Evolutionary conservation across 441 rosid species (phyloP).

Genomic region (Gossypium gossypioides): DNA sequence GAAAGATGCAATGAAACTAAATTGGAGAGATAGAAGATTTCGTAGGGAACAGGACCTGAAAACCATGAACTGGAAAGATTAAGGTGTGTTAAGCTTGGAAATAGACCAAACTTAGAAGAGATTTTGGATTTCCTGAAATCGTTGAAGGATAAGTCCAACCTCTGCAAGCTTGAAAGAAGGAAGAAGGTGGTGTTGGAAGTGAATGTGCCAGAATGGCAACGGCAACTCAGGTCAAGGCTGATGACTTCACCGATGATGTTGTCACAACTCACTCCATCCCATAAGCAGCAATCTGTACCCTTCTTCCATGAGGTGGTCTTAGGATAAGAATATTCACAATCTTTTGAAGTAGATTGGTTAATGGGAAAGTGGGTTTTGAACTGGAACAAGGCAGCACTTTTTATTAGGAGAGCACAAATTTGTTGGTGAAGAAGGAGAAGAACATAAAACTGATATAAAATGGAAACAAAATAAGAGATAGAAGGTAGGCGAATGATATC

Average conservation of each 20-base stretch:
- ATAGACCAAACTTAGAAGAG: neutral
- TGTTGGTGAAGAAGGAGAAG: neutral
- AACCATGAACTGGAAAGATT: neutral
- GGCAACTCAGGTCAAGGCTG: neutral
- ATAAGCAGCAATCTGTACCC: neutral
- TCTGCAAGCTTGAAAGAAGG: neutral
- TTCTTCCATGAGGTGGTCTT: neutral
- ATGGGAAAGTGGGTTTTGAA: neutral
- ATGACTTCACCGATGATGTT: neutral
- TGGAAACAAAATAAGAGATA: neutral
- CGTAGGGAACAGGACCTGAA: neutral
- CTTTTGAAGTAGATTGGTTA: neutral
- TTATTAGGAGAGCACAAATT: neutral
- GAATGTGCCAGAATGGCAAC: neutral
- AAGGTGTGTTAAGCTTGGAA: conserved; percentile 2
- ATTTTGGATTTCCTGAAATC: neutral
- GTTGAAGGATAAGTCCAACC: neutral
- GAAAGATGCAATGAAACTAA: neutral
- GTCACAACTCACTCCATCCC: neutral
- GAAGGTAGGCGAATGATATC: neutral
- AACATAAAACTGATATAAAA: neutral
- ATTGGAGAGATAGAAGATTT: neutral
- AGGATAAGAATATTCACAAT: neutral
- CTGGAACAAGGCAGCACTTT: neutral
- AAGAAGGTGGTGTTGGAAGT: neutral